Conservation (phyloP, 1,284 basidiomycete genomes). For the Meira nashicola region DNA sequence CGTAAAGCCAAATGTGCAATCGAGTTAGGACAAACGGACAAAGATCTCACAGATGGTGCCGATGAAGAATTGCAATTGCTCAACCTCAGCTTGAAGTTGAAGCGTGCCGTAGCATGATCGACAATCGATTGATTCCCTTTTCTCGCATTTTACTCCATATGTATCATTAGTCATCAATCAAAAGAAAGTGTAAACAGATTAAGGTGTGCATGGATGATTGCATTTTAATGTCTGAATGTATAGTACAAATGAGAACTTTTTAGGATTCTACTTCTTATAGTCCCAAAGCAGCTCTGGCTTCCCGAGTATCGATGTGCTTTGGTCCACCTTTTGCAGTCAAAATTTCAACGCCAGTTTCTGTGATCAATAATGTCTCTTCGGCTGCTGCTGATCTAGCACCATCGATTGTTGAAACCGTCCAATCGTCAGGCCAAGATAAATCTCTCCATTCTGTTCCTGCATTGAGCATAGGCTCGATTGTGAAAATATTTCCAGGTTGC, state of each 20-base stretch:
- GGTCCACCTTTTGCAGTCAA: conserved; percentile 48
- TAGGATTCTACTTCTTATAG: neutral
- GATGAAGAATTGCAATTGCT: conserved; percentile 95
- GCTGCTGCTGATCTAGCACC: conserved; percentile 45
- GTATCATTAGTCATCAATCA: no score
- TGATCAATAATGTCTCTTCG: conserved; percentile 51
- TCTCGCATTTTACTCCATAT: no score
- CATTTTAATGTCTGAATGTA: no score
- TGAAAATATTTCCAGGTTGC: conserved; percentile 48
- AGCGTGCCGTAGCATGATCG: neutral
- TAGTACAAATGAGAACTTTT: no score
- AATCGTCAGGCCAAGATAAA: conserved; percentile 51
- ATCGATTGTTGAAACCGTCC: conserved; percentile 48
- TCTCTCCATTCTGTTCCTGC: conserved; percentile 35
- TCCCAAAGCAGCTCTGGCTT: conserved; percentile 19
- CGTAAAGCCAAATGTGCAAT: conserved; percentile 79
- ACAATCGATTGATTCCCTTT: no score
- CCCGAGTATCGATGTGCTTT: conserved; percentile 40
- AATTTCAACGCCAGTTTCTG: conserved; percentile 49
- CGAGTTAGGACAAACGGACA: conserved; percentile 89
- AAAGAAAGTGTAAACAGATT: no score
- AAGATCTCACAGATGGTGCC: conserved; percentile 91
- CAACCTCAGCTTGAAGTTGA: conserved; percentile 72
- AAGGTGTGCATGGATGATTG: no score
- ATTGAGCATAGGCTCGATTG: conserved; percentile 53